Percentiles rank a stretch among this genome's conserved stretches.
phyloP scores from a whole-genome alignment of 164 flowering plant genomes.

The Stephania cephalantha region DNA sequence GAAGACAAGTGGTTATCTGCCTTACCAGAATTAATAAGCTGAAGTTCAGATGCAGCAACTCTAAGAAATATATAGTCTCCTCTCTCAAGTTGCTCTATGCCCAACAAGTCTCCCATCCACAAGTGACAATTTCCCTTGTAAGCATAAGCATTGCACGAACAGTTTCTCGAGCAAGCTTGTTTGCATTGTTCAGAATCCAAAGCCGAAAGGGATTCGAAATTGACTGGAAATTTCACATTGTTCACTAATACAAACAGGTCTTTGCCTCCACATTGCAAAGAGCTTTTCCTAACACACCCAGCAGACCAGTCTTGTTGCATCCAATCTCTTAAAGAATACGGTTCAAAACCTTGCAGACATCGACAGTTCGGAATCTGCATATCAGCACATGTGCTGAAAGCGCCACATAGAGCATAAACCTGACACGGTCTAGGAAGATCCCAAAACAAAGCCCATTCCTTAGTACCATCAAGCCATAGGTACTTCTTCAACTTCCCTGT shows the following conservation, averaged over 20 bases:
- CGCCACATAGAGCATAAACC: constrained; percentile 8
- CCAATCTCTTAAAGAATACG: not conserved
- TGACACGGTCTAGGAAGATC: not conserved
- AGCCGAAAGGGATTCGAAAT: not conserved
- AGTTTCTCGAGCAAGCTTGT: constrained; percentile 19
- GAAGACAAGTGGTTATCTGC: no score
- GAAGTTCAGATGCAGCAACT: constrained; percentile 1
- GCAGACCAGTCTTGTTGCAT: not conserved
- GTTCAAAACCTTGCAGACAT: constrained; percentile 12
- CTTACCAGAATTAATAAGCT: no score
- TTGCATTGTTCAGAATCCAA: constrained; percentile 11
- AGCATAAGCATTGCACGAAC: constrained; percentile 33
- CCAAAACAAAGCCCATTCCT: constrained; percentile 4
- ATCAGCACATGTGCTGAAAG: constrained; percentile 8
- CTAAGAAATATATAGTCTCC: constrained; percentile 7
- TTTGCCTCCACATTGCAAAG: constrained; percentile 10
- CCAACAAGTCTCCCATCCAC: constrained; percentile 1
- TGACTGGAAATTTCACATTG: constrained; percentile 18
- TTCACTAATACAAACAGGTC: constrained; percentile 14
- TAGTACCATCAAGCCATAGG: not conserved
- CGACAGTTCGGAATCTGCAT: not conserved
- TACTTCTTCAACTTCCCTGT: not conserved
- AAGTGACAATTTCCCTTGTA: constrained; percentile 1
- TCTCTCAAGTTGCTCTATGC: not conserved
- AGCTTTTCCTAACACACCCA: constrained; percentile 14